A percentile compares a stretch with the other conserved stretches of the same genome.
These are phyloP conservation scores for Eurotiales sp. DNA, from an alignment of 2,329 filamentous ascomycete genomes.

Conservation along the genomic window DNA sequence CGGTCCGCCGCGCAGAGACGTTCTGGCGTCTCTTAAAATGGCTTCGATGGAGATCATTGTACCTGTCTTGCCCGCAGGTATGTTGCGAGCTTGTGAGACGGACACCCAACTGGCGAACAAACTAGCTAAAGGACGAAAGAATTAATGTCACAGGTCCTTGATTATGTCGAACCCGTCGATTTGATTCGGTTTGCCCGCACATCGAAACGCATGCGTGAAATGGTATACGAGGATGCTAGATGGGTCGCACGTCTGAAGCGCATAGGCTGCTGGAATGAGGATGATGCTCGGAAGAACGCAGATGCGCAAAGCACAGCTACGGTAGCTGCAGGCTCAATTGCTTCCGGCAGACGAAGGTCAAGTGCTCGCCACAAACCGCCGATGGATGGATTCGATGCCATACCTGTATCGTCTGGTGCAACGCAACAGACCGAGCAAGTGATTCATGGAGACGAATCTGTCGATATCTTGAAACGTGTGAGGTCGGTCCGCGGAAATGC, in stretches of 20 bases:
- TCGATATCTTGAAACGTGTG: constrained; percentile 61
- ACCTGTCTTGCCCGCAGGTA: constrained; percentile 78
- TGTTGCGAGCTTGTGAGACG: constrained; percentile 20
- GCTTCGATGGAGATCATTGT: constrained; percentile 77
- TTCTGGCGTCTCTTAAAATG: constrained; percentile 73
- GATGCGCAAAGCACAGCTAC: constrained; percentile 52
- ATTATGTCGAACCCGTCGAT: constrained; percentile 81
- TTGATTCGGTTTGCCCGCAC: constrained; percentile 80
- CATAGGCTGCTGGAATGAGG: constrained; percentile 91
- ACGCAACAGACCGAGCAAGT: constrained; percentile 32
- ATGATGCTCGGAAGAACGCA: constrained; percentile 73
- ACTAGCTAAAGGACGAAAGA: constrained; percentile 52
- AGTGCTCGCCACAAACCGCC: constrained; percentile 14
- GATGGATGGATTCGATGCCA: constrained; percentile 73
- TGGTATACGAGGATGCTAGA: constrained; percentile 96
- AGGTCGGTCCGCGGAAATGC: constrained; percentile 80
- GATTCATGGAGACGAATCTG: constrained; percentile 63
- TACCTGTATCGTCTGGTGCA: constrained; percentile 52
- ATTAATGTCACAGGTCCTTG: constrained; percentile 81
- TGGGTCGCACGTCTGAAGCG: constrained; percentile 83
- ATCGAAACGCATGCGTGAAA: constrained; percentile 85
- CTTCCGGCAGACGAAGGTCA: constrained; percentile 1
- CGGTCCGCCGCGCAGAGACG: constrained; percentile 43
- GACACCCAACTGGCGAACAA: background rate
- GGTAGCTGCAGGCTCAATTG: background rate